Base-by-base conservation (phyloP, 2,329 filamentous ascomycete genomes). In the Aureobasidium musti region DNA sequence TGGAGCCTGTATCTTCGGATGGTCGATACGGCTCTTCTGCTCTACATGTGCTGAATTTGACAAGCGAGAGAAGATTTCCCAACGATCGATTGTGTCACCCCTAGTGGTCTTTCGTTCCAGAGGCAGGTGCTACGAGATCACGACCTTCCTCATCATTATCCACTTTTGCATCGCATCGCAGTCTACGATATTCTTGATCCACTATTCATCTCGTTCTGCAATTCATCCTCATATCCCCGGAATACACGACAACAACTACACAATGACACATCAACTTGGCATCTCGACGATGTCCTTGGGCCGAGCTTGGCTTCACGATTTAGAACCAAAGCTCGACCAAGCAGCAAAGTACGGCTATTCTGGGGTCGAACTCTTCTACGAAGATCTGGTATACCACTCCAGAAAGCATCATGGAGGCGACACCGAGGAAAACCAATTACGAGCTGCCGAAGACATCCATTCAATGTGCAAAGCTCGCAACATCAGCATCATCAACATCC, bases 211-310 rank as follows among this genome's bases (percentile, higher is more conserved):
- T 19, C n/a, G n/a, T 13, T 28, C 39, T 45, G 21, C 23, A 23
- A 11, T 17, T 2, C 52, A 7, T 8, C 11, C 13, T 13, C 8
- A 23, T 28, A 28, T 5, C 10, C 8, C 1, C 10, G 26, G 23
- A 11, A 5, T 14, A 43, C 11, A n/a, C 19, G 10, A 6, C 30
- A 49, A 23, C 19, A 7, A 37, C 21, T n/a, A n/a, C 41, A 30
- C 52, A 5, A 82, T 82, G 81, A 72, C 82, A 69, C 86, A 82
- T 75, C 83, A 82, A 70, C 83, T 89, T 70, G 89, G 84, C 47
- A 92, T 94, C 73, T 87, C 87, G 67, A 90, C 89, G 69, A 91
- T 92, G 83, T 92, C 90, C 56, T 82, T 94, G 1, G 90, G 91
- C 49, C 87, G 89, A 50, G 87, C 86, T 72, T 89, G 88, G 74